These are phyloP conservation scores for Triangularia verruculosa DNA, from an alignment of 2,329 filamentous ascomycete species.

Conservation along the genomic window DNA sequence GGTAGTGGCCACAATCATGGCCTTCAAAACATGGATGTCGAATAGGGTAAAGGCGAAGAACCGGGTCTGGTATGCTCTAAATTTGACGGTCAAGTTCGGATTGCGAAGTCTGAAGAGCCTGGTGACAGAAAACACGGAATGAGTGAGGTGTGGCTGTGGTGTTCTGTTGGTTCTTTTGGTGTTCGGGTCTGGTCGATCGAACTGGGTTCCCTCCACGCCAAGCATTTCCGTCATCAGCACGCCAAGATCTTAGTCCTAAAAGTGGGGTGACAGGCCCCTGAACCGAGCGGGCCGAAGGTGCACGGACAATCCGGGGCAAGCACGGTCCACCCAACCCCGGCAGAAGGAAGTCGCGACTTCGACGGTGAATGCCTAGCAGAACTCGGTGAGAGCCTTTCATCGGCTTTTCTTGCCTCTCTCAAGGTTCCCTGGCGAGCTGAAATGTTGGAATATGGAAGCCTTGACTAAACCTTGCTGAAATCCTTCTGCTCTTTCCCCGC, in stretches of 20 bases:
- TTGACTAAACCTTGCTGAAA: not conserved
- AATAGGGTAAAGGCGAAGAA: not conserved
- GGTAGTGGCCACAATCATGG: not conserved
- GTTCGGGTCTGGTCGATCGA: not conserved
- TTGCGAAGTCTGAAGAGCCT: not conserved
- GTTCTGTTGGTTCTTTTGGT: constrained; percentile 1
- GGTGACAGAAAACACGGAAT: not conserved
- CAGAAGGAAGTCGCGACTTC: not conserved
- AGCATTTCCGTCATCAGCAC: not conserved
- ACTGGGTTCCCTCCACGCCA: constrained; percentile 17
- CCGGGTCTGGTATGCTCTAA: not conserved
- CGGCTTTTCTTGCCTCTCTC: not conserved
- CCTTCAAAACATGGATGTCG: not conserved
- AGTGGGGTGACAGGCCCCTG: not conserved
- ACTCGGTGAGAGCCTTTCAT: not conserved
- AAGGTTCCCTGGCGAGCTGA: not conserved
- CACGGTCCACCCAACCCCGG: not conserved
- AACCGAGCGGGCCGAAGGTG: not conserved
- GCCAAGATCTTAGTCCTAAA: not conserved
- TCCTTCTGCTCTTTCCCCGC: not conserved
- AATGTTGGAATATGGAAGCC: not conserved
- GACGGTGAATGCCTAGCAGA: not conserved
- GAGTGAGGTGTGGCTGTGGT: constrained; percentile 1
- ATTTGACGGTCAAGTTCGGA: not conserved
- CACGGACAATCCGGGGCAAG: not conserved